These are phyloP conservation scores for Corylus heterophylla DNA, from an alignment of 306 rosid genomes.

Conservation along the genomic window DNA sequence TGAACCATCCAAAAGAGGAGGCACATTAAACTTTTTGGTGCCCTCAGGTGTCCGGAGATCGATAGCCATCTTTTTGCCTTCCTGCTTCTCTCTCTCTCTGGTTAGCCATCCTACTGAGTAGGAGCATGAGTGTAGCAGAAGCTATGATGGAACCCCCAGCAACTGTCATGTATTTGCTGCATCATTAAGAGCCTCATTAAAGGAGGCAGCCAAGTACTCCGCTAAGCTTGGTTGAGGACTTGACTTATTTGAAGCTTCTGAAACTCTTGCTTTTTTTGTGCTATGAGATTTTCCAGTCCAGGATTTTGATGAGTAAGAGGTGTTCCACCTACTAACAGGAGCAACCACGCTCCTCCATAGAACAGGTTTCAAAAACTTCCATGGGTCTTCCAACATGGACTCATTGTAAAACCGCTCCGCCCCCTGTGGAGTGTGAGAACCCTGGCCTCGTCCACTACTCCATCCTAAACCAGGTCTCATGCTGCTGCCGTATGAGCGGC, in stretches of 20 bases:
- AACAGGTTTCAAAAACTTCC: slow-evolving; percentile 63
- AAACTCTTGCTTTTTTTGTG: slow-evolving; percentile 36
- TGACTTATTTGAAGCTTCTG: slow-evolving; percentile 41
- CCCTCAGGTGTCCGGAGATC: slow-evolving; percentile 11
- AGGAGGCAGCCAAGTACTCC: slow-evolving; percentile 75
- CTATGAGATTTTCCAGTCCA: slow-evolving; percentile 34
- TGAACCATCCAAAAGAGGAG: background rate
- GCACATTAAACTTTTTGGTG: background rate
- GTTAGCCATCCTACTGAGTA: background rate
- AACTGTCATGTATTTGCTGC: slow-evolving; percentile 42
- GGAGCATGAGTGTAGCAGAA: background rate
- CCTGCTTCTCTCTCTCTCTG: slow-evolving; percentile 2
- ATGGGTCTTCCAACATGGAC: slow-evolving; percentile 94
- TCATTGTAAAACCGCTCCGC: slow-evolving; percentile 44
- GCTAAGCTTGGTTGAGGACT: slow-evolving; percentile 81
- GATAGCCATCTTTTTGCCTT: background rate
- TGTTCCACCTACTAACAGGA: slow-evolving; percentile 2
- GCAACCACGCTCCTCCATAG: slow-evolving; percentile 37
- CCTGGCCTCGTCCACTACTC: slow-evolving; percentile 49
- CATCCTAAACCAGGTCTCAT: slow-evolving; percentile 45
- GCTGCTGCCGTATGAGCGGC: slow-evolving; percentile 25
- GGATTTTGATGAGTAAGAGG: slow-evolving; percentile 35
- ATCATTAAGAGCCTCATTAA: slow-evolving; percentile 50
- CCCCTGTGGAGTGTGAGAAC: slow-evolving; percentile 42
- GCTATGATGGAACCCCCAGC: slow-evolving; percentile 12